These are phyloP conservation scores for Ophiorrhiza pumila DNA, from an alignment of 257 asterid species.

Conservation along the genomic window DNA sequence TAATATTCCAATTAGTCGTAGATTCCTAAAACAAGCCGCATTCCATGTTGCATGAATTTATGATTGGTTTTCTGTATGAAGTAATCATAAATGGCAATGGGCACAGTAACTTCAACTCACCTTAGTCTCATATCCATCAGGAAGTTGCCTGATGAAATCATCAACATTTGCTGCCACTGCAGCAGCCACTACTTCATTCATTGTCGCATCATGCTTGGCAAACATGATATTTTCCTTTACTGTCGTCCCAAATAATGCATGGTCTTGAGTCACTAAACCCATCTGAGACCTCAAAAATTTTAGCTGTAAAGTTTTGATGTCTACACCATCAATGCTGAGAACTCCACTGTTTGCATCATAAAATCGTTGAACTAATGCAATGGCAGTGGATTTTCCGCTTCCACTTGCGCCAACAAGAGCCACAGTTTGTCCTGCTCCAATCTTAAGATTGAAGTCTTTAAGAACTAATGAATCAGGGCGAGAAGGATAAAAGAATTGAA, in stretches of 20 bases:
- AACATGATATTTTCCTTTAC: conserved; percentile 67
- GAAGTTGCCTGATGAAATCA: conserved; percentile 69
- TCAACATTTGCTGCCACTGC: conserved; percentile 88
- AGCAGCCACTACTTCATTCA: conserved; percentile 74
- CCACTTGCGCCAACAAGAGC: conserved; percentile 95
- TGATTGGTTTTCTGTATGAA: too few species aligned
- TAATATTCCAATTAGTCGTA: background rate
- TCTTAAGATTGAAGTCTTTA: conserved; percentile 52
- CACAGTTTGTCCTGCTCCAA: conserved; percentile 70
- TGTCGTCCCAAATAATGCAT: conserved; percentile 75
- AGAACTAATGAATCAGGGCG: conserved; percentile 61
- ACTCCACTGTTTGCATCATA: conserved; percentile 58
- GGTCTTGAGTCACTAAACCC: conserved; percentile 92
- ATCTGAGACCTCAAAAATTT: conserved; percentile 73
- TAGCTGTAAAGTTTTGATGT: conserved; percentile 50
- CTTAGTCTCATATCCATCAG: conserved; percentile 79
- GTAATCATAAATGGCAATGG: too few species aligned
- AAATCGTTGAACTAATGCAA: conserved; percentile 66
- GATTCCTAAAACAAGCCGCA: background rate
- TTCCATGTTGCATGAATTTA: too few species aligned
- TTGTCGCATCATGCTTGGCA: conserved; percentile 65
- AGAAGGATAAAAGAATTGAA: conserved; percentile 59
- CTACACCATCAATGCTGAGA: conserved; percentile 61
- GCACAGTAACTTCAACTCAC: too few species aligned
- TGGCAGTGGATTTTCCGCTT: conserved; percentile 81